A percentile compares a stretch with the other conserved stretches of the same genome.
These are phyloP conservation scores for Exsudoporus frostii DNA, from an alignment of 768 basidiomycete genomes.

Conservation along the genomic window DNA sequence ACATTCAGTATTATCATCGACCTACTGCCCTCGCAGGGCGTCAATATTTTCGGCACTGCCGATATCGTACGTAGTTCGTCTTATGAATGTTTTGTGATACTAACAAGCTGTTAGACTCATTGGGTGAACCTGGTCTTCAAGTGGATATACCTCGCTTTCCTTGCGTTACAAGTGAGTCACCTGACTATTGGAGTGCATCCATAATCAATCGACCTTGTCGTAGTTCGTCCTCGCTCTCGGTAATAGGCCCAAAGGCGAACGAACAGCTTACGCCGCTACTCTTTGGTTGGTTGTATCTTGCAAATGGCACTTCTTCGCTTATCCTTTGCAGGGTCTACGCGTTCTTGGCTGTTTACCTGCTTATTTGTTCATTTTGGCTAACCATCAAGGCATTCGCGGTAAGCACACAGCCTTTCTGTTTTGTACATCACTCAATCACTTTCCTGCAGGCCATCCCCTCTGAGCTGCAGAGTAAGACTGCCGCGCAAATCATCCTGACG, in stretches of 20 bases:
- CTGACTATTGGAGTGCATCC: not conserved
- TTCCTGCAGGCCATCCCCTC: constrained; percentile 49
- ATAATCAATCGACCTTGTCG: not conserved
- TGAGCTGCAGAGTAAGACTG: constrained; percentile 46
- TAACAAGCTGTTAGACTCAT: constrained; percentile 51
- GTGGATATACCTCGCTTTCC: constrained; percentile 84
- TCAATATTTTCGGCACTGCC: constrained; percentile 69
- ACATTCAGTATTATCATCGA: constrained; percentile 97
- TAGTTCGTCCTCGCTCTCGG: constrained; percentile 72
- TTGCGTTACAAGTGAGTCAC: constrained; percentile 64
- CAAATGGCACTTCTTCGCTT: constrained; percentile 1
- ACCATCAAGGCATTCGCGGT: constrained; percentile 79
- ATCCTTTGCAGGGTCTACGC: constrained; percentile 69
- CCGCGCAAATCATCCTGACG: constrained; percentile 46
- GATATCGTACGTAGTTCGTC: constrained; percentile 52
- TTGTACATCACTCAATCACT: not conserved
- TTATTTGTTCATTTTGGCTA: constrained; percentile 83
- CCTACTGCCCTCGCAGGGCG: constrained; percentile 55
- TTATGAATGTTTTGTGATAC: not conserved
- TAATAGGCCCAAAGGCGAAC: constrained; percentile 88
- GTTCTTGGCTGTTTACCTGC: constrained; percentile 75
- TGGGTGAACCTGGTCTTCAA: constrained; percentile 82
- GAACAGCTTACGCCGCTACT: constrained; percentile 63
- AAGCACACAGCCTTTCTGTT: constrained; percentile 17
- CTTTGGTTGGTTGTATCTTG: constrained; percentile 50